These are phyloP conservation scores for Fusarium ambrosium DNA, from an alignment of 2,329 filamentous ascomycete genomes.

Conservation along the genomic window DNA sequence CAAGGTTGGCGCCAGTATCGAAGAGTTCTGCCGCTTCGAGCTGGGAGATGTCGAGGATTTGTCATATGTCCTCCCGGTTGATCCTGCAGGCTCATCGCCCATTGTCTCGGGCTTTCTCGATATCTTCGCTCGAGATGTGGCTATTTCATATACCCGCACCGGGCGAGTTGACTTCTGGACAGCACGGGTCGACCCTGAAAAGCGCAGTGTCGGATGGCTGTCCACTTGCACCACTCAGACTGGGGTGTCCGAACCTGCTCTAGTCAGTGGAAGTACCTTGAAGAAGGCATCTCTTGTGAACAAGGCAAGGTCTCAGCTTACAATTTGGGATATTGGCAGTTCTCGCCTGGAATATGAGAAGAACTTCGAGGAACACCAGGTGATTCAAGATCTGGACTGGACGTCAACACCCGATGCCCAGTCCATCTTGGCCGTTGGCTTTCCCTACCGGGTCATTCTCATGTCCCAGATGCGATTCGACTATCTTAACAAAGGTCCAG, in stretches of 20 bases:
- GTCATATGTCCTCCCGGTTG: conserved; percentile 82
- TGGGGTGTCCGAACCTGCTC: conserved; percentile 76
- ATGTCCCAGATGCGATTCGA: conserved; percentile 92
- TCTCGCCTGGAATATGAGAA: conserved; percentile 86
- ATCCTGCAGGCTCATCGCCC: conserved; percentile 82
- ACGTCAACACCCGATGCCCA: conserved; percentile 91
- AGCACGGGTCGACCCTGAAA: conserved; percentile 74
- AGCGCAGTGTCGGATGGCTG: conserved; percentile 81
- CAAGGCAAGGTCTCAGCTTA: conserved; percentile 77
- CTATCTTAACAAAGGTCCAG: conserved; percentile 88
- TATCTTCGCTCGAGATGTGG: conserved; percentile 87
- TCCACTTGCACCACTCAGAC: conserved; percentile 87
- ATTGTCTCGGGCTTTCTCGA: conserved; percentile 84
- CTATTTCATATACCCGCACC: conserved; percentile 83
- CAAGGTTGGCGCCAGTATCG: conserved; percentile 56
- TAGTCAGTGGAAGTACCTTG: conserved; percentile 88
- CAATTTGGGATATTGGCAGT: conserved; percentile 91
- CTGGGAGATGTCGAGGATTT: conserved; percentile 72
- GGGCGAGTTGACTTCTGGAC: conserved; percentile 89
- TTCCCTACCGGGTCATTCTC: conserved; percentile 85
- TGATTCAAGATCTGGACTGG: conserved; percentile 92
- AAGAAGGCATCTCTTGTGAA: conserved; percentile 90
- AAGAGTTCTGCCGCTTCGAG: conserved; percentile 79
- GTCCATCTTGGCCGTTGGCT: conserved; percentile 92
- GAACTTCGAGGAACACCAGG: conserved; percentile 78